Conservation (phyloP, 1,284 basidiomycete species). For the Sanguinoderma infundibulare region DNA sequence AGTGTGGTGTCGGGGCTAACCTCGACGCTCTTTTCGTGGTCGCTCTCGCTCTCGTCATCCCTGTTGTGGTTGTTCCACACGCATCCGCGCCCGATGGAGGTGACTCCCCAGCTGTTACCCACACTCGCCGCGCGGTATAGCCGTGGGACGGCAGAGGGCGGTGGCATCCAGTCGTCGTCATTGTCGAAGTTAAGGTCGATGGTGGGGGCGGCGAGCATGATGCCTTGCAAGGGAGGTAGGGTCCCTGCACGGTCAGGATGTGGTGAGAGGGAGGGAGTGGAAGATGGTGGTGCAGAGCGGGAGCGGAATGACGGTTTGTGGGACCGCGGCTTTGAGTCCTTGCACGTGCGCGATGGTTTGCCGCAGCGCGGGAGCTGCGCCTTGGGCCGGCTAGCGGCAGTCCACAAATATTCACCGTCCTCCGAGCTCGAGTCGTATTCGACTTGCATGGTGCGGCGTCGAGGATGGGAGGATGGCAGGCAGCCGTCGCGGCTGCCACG, state of each 20-base stretch:
- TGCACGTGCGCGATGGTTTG: slow-evolving; percentile 29
- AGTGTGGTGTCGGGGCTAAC: slow-evolving; percentile 5
- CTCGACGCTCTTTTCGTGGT: slow-evolving; percentile 16
- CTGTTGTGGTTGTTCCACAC: slow-evolving; percentile 62
- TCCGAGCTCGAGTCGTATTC: slow-evolving; percentile 33
- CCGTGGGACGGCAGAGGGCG: slow-evolving; percentile 39
- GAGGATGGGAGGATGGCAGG: slow-evolving; percentile 20
- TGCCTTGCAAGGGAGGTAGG: slow-evolving; percentile 27
- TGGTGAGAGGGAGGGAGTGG: slow-evolving; percentile 27
- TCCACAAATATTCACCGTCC: slow-evolving; percentile 37
- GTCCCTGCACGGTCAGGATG: slow-evolving; percentile 19
- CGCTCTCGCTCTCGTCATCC: slow-evolving; percentile 25
- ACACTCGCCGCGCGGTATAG: slow-evolving; percentile 68
- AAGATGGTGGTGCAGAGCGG: slow-evolving; percentile 37
- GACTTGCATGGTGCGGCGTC: slow-evolving; percentile 25
- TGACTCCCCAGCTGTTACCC: slow-evolving; percentile 80
- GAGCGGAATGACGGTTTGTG: slow-evolving; percentile 33
- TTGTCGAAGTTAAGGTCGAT: slow-evolving; percentile 62
- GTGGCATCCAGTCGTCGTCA: slow-evolving; percentile 62
- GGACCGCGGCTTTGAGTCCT: slow-evolving; percentile 20
- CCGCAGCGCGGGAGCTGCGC: slow-evolving; percentile 30
- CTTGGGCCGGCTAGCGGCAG: slow-evolving; percentile 29
- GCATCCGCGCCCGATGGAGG: slow-evolving; percentile 81
- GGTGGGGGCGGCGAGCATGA: slow-evolving; percentile 62
- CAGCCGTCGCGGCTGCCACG: slow-evolving; percentile 14